Evolutionary conservation across 768 basidiomycete genomes (phyloP), one percentile per base, ranked within the genome.

Genomic region (Phaeotremella skinneri): DNA sequence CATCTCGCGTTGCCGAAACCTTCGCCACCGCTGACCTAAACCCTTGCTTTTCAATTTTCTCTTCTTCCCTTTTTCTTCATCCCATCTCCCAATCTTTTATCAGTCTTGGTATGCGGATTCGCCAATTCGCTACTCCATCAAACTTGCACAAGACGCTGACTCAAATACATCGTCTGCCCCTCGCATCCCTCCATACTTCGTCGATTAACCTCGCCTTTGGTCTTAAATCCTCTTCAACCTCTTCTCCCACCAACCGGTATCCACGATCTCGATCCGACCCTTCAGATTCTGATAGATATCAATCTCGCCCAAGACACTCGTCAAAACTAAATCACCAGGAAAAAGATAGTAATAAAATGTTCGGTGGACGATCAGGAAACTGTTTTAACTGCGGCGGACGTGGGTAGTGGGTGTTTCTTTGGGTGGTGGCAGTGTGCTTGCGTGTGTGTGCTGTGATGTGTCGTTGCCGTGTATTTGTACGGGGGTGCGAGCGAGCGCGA

Each of bases 301-400:
- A 7, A 7, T 7, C 17, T 45, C 43, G 7, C 43, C 6, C 43
- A 45, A 45, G 7, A 45, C 11, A 7, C 23, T 45, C 21, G 21
- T 14, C 20, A 45, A 7, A n/a, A n/a, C n/a, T n/a, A n/a, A n/a
- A n/a, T 13, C 43, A 57, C 17, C 54, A 49, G 39, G 31, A 43
- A 23, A 56, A 52, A 39, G 25, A n/a, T 30, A 26, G 47, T 50
- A 45, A 61, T 41, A 50, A 53, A 60, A 67, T 72, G 68, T 72
- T 61, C 66, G 70, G 70, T 52, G 60, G 34, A 52, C 60, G 64
- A 70, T 49, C 61, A 43, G 64, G 67, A 49, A 70, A 68, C 55
- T 73, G 71, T 54, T 73, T 73, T 65, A 73, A 73, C 64, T 73
- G 71, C 63, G 71, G 71, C 49, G 52, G 54, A 48, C 64, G 71